Conservation (phyloP, 1,139 yeast species). For the Protomyces inouyei region DNA sequence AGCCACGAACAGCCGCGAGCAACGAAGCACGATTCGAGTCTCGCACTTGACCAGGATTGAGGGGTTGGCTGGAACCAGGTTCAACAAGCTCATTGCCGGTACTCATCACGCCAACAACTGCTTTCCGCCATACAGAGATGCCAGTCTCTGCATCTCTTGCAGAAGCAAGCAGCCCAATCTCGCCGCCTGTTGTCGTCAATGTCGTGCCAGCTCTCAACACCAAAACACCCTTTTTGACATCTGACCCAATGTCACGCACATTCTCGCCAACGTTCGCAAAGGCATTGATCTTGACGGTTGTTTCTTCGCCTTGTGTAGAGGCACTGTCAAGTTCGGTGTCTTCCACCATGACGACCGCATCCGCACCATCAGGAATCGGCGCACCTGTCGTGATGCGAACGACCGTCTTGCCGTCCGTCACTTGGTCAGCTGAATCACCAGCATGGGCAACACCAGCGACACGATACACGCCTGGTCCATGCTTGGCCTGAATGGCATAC, state of each 20-base stretch:
- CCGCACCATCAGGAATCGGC: constrained; percentile 49
- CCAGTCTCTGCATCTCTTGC: constrained; percentile 40
- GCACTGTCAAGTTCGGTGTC: constrained; percentile 43
- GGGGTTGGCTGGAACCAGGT: constrained; percentile 23
- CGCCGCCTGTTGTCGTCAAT: constrained; percentile 46
- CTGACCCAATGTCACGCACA: constrained; percentile 47
- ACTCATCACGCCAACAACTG: constrained; percentile 47
- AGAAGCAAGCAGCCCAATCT: constrained; percentile 47
- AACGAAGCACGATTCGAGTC: constrained; percentile 50
- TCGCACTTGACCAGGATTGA: constrained; percentile 45
- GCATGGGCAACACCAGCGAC: constrained; percentile 47
- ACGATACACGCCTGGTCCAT: constrained; percentile 45
- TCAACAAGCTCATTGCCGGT: constrained; percentile 51
- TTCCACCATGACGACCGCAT: constrained; percentile 52
- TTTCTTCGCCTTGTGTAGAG: constrained; percentile 44
- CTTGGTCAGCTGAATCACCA: constrained; percentile 35
- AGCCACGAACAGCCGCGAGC: constrained; percentile 38
- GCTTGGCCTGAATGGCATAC: constrained; percentile 46
- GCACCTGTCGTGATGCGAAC: constrained; percentile 53
- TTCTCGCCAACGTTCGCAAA: constrained; percentile 41
- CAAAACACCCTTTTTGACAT: constrained; percentile 41
- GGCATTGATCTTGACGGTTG: constrained; percentile 38
- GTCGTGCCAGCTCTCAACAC: constrained; percentile 41
- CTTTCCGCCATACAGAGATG: constrained; percentile 41
- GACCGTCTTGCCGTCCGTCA: constrained; percentile 38